These are phyloP conservation scores for Aristolochia californica DNA, from an alignment of 164 flowering plant genomes.

Conservation along the genomic window DNA sequence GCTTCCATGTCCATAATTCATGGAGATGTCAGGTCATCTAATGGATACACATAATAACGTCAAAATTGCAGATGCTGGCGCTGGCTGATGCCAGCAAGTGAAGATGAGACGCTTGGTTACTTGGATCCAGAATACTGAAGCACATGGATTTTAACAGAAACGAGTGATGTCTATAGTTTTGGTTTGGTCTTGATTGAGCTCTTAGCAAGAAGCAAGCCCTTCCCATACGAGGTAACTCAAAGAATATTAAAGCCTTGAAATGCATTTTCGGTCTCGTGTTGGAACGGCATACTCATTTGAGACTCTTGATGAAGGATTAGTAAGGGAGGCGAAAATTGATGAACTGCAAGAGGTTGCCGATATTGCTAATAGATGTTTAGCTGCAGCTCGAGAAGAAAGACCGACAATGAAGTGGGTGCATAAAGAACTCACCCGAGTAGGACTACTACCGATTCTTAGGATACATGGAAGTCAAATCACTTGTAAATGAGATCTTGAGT, in stretches of 20 bases:
- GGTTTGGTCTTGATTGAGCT: slow-evolving; percentile 9
- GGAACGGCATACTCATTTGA: neutral
- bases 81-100: slow-evolving; percentile 1
- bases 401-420: slow-evolving; percentile 1
- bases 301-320: neutral
- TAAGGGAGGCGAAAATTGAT: slow-evolving; percentile 1
- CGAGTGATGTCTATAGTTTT: slow-evolving; percentile 13
- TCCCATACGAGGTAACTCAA: neutral
- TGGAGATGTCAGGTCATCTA: slow-evolving; percentile 9
- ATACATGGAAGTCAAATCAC: no score
- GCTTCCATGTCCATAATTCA: slow-evolving; percentile 11
- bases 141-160: slow-evolving; percentile 7
- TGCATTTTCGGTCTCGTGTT: slow-evolving; percentile 2
- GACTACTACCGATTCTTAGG: no score
- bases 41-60: slow-evolving; percentile 4
- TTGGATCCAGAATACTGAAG: slow-evolving; percentile 8
- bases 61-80: slow-evolving; percentile 10
- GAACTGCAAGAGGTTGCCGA: slow-evolving; percentile 5
- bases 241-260: slow-evolving; percentile 1
- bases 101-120: slow-evolving; percentile 5
- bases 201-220: slow-evolving; percentile 7
- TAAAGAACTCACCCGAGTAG: no score
- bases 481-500: no score
- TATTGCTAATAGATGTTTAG: slow-evolving; percentile 7
- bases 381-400: slow-evolving; percentile 6